Evolutionary conservation across 441 rosid genomes (phyloP), one percentile per base, ranked within the genome.

Genomic region (Gossypium gossypioides): DNA sequence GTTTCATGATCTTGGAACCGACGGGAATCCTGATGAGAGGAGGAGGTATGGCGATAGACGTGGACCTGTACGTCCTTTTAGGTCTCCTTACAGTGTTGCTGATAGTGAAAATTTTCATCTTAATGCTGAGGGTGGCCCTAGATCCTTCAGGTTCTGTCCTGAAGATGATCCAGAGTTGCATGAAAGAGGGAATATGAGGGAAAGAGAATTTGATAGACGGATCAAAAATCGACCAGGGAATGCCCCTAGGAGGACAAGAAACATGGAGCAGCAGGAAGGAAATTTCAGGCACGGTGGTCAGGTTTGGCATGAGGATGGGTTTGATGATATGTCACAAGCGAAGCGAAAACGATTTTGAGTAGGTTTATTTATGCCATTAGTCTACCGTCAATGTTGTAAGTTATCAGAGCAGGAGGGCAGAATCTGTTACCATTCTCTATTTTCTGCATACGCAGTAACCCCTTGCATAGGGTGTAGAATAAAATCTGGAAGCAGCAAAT

Each of bases 11-110:
- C 76, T 84, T 52, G 87, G 84, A 69, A 81, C 73, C 69, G 93
- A 88, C 72, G 92, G 80, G 67, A 80, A 86, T 80, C 75, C 69
- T 37, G 90, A 82, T 62, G 94, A 87, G 73, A 86, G 93, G 68
- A 88, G 97, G 76, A 82, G 90, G 68, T 82, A 86, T 74, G 86
- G 82, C 40, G 91, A 86, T 79, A 86, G 92, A 75, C 87, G 84
- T 55, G 91, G 84, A 72, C 90, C 83, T 79, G 71, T 81, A 21
- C 87, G 66, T 32, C 79, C 88, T 46, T 89, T 89, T 81, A 84
- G 91, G 79, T 81, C 84, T 72, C 74, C 89, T 76, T 88, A 73
- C 74, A 76, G 77, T 67, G 80, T 81, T 72, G 77, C 77, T 69
- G 86, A 81, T 54, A 79, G 77, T 66, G 88, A 83, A 34, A 78